A percentile compares a stretch with the other conserved stretches of the same genome.
These are phyloP conservation scores for Fusarium newnesense DNA, from an alignment of 2,329 filamentous ascomycete genomes.

Conservation along the genomic window DNA sequence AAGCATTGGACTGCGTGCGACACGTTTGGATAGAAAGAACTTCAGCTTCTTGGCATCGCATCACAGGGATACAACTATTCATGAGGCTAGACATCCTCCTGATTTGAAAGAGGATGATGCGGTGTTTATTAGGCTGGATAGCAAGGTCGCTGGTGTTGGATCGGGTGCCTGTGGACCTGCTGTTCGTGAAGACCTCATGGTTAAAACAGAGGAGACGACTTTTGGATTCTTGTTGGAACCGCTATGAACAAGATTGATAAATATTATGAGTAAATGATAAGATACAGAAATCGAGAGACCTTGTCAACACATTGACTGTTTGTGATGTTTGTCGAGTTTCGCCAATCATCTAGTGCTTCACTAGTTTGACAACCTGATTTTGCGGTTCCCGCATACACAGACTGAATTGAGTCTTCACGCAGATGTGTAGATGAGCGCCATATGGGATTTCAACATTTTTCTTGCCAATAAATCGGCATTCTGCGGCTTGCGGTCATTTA, in stretches of 20 bases:
- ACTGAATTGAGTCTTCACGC: accelerated
- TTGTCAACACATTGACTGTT: not conserved
- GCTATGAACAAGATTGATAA: constrained; percentile 11
- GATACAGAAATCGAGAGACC: accelerated
- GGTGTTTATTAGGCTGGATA: constrained; percentile 56
- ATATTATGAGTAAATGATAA: not conserved
- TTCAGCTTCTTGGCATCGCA: constrained; percentile 67
- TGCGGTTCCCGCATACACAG: accelerated
- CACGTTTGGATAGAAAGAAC: constrained; percentile 24
- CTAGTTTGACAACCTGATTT: not conserved
- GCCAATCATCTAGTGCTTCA: not conserved
- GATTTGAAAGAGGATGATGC: constrained; percentile 66
- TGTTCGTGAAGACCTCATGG: constrained; percentile 57
- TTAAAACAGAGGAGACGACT: constrained; percentile 52
- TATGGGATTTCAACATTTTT: accelerated
- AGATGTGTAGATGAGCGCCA: accelerated
- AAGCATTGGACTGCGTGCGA: constrained; percentile 34
- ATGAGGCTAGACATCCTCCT: constrained; percentile 70
- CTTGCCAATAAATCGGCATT: accelerated
- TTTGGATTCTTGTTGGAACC: constrained; percentile 56
- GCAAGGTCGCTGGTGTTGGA: constrained; percentile 60
- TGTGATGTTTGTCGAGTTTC: accelerated
- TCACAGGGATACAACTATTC: constrained; percentile 63
- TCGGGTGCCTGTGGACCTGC: constrained; percentile 61
- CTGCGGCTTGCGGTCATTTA: accelerated